phyloP scores from a whole-genome alignment of 2,329 filamentous ascomycete genomes.

The Fusarium sp. region DNA sequence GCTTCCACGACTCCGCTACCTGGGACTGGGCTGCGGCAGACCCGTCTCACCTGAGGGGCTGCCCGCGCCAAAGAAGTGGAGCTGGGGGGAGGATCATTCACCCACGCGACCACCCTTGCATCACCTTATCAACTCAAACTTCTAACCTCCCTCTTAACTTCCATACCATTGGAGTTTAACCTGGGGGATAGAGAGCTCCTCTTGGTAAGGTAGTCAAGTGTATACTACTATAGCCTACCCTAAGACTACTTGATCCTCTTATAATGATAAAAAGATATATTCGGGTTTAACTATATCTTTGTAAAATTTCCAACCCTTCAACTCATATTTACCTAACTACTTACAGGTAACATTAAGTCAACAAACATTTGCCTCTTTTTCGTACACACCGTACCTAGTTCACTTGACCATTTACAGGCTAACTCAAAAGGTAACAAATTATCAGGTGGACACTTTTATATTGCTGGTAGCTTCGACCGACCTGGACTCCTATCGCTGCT shows the following conservation, averaged over 20 bases:
- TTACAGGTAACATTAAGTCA: neutral
- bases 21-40: slow-evolving; percentile 17
- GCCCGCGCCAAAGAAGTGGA: slow-evolving; percentile 28
- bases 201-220: neutral
- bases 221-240: neutral
- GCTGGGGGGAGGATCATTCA: slow-evolving; percentile 15
- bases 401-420: slow-evolving; percentile 23
- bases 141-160: neutral
- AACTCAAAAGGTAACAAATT: slow-evolving; percentile 13
- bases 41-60: slow-evolving; percentile 31
- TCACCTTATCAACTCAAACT: slow-evolving; percentile 13
- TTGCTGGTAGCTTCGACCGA: neutral
- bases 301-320: too few relatives aligned
- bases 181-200: neutral
- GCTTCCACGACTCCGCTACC: neutral
- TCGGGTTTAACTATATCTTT: too few relatives aligned
- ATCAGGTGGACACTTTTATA: slow-evolving; percentile 38
- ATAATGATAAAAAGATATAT: neutral
- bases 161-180: neutral
- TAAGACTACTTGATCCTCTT: neutral
- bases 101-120: slow-evolving; percentile 43
- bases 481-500: slow-evolving; percentile 28
- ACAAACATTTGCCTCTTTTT: neutral
- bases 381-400: neutral
- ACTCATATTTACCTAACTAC: too few relatives aligned